These are phyloP conservation scores for Diplocarpon mali DNA, from an alignment of 2,329 filamentous ascomycete genomes.

Conservation along the genomic window DNA sequence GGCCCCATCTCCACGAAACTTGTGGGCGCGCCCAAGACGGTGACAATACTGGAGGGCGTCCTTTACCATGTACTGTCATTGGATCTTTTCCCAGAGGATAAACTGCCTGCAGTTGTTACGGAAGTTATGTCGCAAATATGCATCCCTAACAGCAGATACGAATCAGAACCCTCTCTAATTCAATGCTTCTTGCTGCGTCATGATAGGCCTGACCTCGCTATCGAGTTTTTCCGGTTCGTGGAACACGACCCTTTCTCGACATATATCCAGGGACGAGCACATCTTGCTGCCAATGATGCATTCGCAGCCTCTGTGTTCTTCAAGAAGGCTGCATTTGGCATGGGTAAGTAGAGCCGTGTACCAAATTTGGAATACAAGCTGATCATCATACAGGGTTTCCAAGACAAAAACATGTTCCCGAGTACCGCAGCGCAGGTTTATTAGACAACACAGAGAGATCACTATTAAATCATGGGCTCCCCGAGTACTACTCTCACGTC, in stretches of 20 bases:
- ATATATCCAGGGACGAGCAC: conserved; percentile 77
- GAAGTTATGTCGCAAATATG: conserved; percentile 56
- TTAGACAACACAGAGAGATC: conserved; percentile 67
- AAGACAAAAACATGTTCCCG: conserved; percentile 19
- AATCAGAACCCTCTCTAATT: conserved; percentile 47
- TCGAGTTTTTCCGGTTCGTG: conserved; percentile 45
- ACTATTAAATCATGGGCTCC: conserved; percentile 58
- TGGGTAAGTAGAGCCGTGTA: conserved; percentile 49
- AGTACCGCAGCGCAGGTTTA: conserved; percentile 51
- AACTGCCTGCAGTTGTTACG: conserved; percentile 49
- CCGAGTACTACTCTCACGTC: conserved; percentile 81
- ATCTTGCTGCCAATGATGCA: conserved; percentile 63
- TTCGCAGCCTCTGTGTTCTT: conserved; percentile 65
- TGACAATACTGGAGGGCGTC: conserved; percentile 49
- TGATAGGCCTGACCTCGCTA: conserved; percentile 47
- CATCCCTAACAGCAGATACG: conserved; percentile 53
- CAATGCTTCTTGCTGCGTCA: conserved; percentile 52
- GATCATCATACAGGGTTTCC: conserved; percentile 18
- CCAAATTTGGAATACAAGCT: conserved; percentile 4
- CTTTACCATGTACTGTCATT: conserved; percentile 54
- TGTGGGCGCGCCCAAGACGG: conserved; percentile 33
- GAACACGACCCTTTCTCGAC: conserved; percentile 51
- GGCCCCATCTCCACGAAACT: conserved; percentile 30
- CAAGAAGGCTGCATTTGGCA: conserved; percentile 68
- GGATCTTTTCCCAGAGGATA: conserved; percentile 37